These are phyloP conservation scores for Rhizomucor pusillus DNA, from an alignment of 371 early-diverging fungal species.

Conservation along the genomic window DNA sequence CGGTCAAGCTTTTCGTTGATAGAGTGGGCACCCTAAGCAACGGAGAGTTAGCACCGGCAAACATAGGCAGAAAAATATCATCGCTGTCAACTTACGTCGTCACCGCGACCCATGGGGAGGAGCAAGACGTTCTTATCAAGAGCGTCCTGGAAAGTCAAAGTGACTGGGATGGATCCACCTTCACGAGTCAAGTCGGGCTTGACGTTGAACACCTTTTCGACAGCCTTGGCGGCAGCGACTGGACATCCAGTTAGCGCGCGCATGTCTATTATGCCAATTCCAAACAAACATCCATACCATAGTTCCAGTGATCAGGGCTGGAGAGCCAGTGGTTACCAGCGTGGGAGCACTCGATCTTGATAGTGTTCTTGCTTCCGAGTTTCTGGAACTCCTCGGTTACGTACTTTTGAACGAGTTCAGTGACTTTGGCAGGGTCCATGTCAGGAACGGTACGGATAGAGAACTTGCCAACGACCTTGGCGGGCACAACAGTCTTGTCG, in stretches of 20 bases:
- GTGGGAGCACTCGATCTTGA: constrained; percentile 72
- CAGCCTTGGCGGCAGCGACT: constrained; percentile 55
- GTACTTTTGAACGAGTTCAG: constrained; percentile 70
- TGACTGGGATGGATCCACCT: constrained; percentile 98
- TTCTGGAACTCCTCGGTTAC: constrained; percentile 82
- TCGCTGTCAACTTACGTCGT: constrained; percentile 66
- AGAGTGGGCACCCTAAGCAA: constrained; percentile 88
- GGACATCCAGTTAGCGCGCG: not conserved
- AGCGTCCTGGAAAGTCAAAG: constrained; percentile 95
- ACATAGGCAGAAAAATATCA: not conserved
- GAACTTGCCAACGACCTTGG: constrained; percentile 95
- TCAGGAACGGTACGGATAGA: constrained; percentile 93
- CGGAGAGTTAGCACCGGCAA: not conserved
- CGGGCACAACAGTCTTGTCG: constrained; percentile 97
- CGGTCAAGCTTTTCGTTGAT: constrained; percentile 96
- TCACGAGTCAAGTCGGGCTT: constrained; percentile 96
- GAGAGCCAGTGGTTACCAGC: constrained; percentile 94
- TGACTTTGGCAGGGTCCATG: constrained; percentile 81
- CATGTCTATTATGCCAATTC: constrained; percentile 8
- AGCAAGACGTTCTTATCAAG: constrained; percentile 87
- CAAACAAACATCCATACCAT: too few relatives aligned
- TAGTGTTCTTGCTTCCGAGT: constrained; percentile 82
- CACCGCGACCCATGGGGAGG: constrained; percentile 90
- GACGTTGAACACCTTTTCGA: constrained; percentile 83
- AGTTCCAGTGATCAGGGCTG: constrained; percentile 89